These are phyloP conservation scores for Dissophora ornata DNA, from an alignment of 192 early-diverging fungal genomes.

Conservation along the genomic window DNA sequence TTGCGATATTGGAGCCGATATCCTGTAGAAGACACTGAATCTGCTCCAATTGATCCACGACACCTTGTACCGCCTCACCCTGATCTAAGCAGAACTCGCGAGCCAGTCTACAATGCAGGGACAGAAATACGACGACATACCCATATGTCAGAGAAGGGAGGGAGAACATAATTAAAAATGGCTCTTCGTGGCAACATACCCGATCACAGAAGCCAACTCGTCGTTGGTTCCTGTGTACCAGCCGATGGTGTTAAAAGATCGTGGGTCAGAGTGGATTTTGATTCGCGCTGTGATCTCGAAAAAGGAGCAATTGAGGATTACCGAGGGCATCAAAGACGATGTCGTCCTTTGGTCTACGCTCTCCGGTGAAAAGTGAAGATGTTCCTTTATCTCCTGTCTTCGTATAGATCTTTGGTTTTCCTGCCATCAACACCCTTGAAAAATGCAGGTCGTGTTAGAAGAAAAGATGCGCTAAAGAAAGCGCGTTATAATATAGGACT, in stretches of 20 bases:
- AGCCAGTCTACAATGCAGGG: constrained; percentile 59
- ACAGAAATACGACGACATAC: neutral
- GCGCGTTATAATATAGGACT: no score
- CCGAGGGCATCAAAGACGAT: constrained; percentile 88
- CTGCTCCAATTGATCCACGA: constrained; percentile 64
- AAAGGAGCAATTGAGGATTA: constrained; percentile 3
- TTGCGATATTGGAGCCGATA: constrained; percentile 89
- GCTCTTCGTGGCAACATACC: constrained; percentile 62
- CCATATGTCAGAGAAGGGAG: no score
- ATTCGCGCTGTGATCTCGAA: neutral
- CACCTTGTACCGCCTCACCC: constrained; percentile 57
- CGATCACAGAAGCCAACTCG: constrained; percentile 81
- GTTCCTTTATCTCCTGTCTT: constrained; percentile 93
- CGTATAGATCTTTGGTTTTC: constrained; percentile 84
- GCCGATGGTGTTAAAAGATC: no score
- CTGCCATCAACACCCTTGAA: constrained; percentile 17
- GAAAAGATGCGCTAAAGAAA: no score
- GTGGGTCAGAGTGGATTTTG: no score
- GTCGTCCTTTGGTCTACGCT: constrained; percentile 88
- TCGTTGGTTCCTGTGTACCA: constrained; percentile 83
- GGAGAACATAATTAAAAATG: no score
- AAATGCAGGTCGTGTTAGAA: neutral
- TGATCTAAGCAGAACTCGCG: constrained; percentile 67
- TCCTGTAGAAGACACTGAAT: constrained; percentile 92
- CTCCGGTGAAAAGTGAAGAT: constrained; percentile 87